Evolutionary conservation across 192 early-diverging fungal genomes (phyloP), one percentile per base, ranked within the genome.

Genomic region (Pilobolus umbonatus): DNA sequence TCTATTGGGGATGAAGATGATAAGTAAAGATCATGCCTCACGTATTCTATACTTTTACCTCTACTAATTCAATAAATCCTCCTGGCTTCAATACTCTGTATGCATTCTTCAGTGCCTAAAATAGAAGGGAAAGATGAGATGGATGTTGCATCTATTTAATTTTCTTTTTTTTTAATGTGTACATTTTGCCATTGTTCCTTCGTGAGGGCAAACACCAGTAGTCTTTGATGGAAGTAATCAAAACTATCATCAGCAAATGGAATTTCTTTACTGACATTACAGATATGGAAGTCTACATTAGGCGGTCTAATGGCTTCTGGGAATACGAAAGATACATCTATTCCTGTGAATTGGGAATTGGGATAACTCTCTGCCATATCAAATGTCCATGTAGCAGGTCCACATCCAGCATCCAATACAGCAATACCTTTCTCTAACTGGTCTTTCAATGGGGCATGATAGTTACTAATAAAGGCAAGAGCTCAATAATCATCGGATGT

Each of bases 371-470:
- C 61, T 26, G 69, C 69, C 26, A 66, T 36, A 34, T 66, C 64
- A 34, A 74, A 38, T 17, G 55, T 34, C 69, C 69, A 71, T 12
- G 72, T 71, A 10, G 57, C 69, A n/a, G 72, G 72, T 0, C 68
- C 61, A 55, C 68, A 70, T 7, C 68, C 62, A 32, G 44, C 30
- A 39, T 70, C 68, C 36, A 70, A 25, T 19, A 70, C 68, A 31
- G 30, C 57, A n/a, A 59, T 36, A 24, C 57, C 68, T n/a, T 64
- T 38, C 40, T 64, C 35, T 17, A 69, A 47, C 12, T 26, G 19
- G 14, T 62, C 28, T 14, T 62, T 38, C 15, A 69, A 28, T 5
- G 67, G 67, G n/a, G 55, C 40, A 28, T 55, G 39, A 39, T 50
- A 69, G 22, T 69, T 69, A 17, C 67, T 63, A 58, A n/a, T n/a